Conservation (phyloP, 2,329 filamentous ascomycete genomes). For the Davidsoniella australis region DNA sequence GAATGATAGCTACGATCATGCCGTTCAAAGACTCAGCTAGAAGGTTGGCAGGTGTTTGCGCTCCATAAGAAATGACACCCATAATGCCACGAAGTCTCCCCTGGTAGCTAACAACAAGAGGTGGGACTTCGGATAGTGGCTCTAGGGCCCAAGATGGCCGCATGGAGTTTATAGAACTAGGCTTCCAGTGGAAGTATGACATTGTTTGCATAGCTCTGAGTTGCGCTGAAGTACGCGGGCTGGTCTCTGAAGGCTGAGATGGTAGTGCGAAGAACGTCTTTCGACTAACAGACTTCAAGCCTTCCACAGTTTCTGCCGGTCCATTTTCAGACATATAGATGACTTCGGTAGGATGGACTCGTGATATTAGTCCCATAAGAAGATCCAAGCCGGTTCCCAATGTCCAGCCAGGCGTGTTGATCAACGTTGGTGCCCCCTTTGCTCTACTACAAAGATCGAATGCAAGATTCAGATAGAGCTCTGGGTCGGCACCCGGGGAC, state of each 20-base stretch:
- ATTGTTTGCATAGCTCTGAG: slow-evolving; percentile 60
- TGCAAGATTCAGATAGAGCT: slow-evolving; percentile 48
- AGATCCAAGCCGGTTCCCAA: slow-evolving; percentile 52
- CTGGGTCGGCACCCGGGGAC: slow-evolving; percentile 47
- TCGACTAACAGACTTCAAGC: slow-evolving; percentile 28
- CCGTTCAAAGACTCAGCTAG: slow-evolving; percentile 53
- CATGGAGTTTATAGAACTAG: not conserved
- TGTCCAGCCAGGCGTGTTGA: slow-evolving; percentile 64
- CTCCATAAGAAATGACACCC: slow-evolving; percentile 52
- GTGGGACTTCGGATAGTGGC: slow-evolving; percentile 38
- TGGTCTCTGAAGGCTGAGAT: slow-evolving; percentile 39
- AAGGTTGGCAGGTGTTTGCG: slow-evolving; percentile 39
- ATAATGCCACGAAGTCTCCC: slow-evolving; percentile 34
- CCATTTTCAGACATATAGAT: slow-evolving; percentile 54
- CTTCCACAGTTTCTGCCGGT: slow-evolving; percentile 37
- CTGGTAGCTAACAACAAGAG: slow-evolving; percentile 45
- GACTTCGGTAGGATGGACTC: slow-evolving; percentile 40
- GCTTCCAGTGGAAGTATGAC: slow-evolving; percentile 51
- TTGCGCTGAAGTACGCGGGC: slow-evolving; percentile 44
- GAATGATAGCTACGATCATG: slow-evolving; percentile 48
- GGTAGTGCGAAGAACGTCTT: slow-evolving; percentile 34
- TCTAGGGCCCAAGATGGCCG: slow-evolving; percentile 30
- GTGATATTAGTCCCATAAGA: slow-evolving; percentile 37
- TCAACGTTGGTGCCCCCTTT: slow-evolving; percentile 38
- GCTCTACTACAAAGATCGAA: slow-evolving; percentile 46